These are phyloP conservation scores for Cercophora samala DNA, from an alignment of 495 filamentous ascomycete genomes.

Conservation along the genomic window DNA sequence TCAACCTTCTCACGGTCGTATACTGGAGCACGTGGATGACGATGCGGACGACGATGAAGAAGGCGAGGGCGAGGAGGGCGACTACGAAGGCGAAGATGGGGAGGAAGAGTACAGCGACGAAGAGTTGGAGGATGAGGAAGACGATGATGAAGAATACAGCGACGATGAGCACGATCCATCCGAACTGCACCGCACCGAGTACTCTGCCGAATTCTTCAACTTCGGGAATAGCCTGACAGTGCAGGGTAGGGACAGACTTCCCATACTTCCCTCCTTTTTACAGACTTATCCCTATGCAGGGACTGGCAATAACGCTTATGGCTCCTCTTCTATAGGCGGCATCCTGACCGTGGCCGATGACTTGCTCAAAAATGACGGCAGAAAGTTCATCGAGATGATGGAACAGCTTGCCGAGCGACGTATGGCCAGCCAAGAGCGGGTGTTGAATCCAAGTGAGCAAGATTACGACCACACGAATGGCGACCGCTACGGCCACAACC, in stretches of 20 bases:
- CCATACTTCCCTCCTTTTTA: slow-evolving; percentile 38
- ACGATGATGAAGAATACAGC: slow-evolving; percentile 52
- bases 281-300: slow-evolving; percentile 36
- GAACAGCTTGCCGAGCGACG: slow-evolving; percentile 95
- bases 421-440: slow-evolving; percentile 86
- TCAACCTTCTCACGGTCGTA: slow-evolving; percentile 51
- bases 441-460: slow-evolving; percentile 64
- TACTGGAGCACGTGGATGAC: slow-evolving; percentile 58
- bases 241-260: slow-evolving; percentile 67
- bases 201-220: slow-evolving; percentile 82
- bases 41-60: slow-evolving; percentile 62
- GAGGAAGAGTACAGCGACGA: slow-evolving; percentile 41
- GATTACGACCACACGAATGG: slow-evolving; percentile 55
- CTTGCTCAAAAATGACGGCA: slow-evolving; percentile 96
- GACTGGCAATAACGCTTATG: slow-evolving; percentile 41
- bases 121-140: slow-evolving; percentile 61
- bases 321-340: slow-evolving; percentile 65
- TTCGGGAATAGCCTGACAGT: slow-evolving; percentile 97
- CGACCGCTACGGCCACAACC: slow-evolving; percentile 41
- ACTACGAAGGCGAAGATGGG: slow-evolving; percentile 62
- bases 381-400: slow-evolving; percentile 99
- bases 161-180: slow-evolving; percentile 56
- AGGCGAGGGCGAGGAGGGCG: slow-evolving; percentile 48
- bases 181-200: slow-evolving; percentile 60
- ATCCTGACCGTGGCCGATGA: slow-evolving; percentile 99